Evolutionary conservation across 768 basidiomycete species (phyloP).

Genomic region (Cystofilobasidium bisporidii): DNA sequence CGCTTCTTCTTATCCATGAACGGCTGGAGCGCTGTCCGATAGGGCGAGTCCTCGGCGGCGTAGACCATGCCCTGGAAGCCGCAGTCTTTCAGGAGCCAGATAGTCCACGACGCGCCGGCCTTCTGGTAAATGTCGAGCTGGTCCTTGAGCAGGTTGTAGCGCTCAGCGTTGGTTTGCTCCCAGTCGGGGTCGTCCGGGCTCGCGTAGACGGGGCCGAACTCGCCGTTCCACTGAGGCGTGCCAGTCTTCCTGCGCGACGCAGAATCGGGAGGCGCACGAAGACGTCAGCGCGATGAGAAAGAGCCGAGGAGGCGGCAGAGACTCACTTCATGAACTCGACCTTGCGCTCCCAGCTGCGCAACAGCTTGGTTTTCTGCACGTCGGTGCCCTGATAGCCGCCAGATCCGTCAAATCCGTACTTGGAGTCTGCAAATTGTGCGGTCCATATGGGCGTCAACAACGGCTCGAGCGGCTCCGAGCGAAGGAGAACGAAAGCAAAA

Average conservation of each 20-base stretch:
- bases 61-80: conserved; percentile 42
- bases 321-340: conserved; percentile 62
- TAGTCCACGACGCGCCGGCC: conserved; percentile 54
- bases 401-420: conserved; percentile 10
- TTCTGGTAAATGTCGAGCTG: conserved; percentile 64
- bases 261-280: no score
- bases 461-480: no score
- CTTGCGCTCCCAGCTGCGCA: conserved; percentile 60
- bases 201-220: conserved; percentile 76
- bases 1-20: conserved; percentile 71
- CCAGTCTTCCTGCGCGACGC: conserved; percentile 36
- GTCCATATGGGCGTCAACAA: no score
- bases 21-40: conserved; percentile 57
- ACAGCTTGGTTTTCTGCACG: conserved; percentile 49
- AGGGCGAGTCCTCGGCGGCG: conserved; percentile 57
- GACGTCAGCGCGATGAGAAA: no score
- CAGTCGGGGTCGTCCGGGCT: conserved; percentile 48
- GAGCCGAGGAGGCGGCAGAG: no score
- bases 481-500: conserved; percentile 55
- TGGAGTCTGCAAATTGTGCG: neutral
- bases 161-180: conserved; percentile 55
- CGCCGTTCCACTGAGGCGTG: conserved; percentile 48
- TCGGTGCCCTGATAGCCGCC: conserved; percentile 37
- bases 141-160: conserved; percentile 60
- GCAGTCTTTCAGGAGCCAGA: conserved; percentile 74